A percentile compares a stretch with the other conserved stretches of the same genome.
Evolutionary conservation across 495 filamentous ascomycete species (phyloP).

Genomic region (Xeromyces bisporus): DNA sequence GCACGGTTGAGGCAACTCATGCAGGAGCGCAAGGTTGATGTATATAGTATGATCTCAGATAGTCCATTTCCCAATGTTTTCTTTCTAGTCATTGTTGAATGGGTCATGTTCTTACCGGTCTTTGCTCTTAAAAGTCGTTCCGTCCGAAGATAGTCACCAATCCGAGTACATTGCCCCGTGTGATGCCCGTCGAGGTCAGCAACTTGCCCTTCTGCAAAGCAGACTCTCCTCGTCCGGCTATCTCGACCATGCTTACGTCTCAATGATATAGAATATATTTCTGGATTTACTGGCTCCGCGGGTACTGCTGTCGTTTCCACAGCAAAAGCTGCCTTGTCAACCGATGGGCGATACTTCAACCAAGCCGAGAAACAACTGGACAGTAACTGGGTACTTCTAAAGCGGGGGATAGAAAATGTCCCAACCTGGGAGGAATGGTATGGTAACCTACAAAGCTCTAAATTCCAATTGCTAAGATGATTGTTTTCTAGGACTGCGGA

Average conservation of each 20-base stretch:
- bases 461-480: slow-evolving; percentile 1
- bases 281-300: slow-evolving; percentile 88
- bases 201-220: slow-evolving; percentile 1
- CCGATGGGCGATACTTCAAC: slow-evolving; percentile 97
- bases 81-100: not conserved
- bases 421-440: slow-evolving; percentile 98
- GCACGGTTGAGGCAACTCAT: slow-evolving; percentile 67
- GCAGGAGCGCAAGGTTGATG: slow-evolving; percentile 70
- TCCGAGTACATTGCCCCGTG: slow-evolving; percentile 95
- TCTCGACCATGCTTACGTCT: slow-evolving; percentile 5
- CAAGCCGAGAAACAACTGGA: slow-evolving; percentile 90
- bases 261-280: slow-evolving; percentile 53
- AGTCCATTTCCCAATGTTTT: not conserved
- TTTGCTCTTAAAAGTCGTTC: slow-evolving; percentile 50
- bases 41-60: slow-evolving; percentile 60
- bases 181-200: slow-evolving; percentile 70
- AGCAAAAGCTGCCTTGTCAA: slow-evolving; percentile 78
- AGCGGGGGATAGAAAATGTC: slow-evolving; percentile 82
- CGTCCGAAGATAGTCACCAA: slow-evolving; percentile 93
- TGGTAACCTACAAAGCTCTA: not conserved
- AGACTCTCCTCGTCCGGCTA: not conserved
- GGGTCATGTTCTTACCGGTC: slow-evolving; percentile 6
- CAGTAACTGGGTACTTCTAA: slow-evolving; percentile 78
- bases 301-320: slow-evolving; percentile 79
- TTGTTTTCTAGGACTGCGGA: slow-evolving; percentile 44